A percentile compares a stretch with the other conserved stretches of the same genome.
Evolutionary conservation across 441 rosid genomes (phyloP).

Genomic region (Biscutella auriculata): DNA sequence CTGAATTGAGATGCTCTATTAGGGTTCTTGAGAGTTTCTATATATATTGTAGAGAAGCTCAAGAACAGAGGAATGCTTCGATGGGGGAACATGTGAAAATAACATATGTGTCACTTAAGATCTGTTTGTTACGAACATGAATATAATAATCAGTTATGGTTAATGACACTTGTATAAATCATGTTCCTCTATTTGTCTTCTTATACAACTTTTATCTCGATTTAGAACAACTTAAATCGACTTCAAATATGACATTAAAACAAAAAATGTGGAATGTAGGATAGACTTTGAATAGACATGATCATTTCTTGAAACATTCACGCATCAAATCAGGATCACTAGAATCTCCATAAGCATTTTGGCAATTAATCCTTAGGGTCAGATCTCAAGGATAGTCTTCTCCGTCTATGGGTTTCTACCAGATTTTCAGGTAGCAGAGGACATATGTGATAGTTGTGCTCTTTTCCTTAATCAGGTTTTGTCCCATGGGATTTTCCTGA

Average conservation of each 20-base stretch:
- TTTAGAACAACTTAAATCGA: neutral
- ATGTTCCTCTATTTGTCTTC: constrained; percentile 21
- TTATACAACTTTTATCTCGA: neutral
- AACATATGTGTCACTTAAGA: constrained; percentile 21
- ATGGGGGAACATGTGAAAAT: constrained; percentile 20
- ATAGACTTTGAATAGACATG: neutral
- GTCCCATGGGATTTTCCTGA: no score
- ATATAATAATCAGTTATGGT: constrained; percentile 13
- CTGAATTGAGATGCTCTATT: constrained; percentile 7
- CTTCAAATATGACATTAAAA: neutral
- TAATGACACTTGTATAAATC: constrained; percentile 3
- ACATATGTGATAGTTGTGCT: no score
- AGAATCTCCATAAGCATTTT: constrained; percentile 11
- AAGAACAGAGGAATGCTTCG: neutral
- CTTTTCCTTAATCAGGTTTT: no score
- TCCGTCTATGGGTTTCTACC: no score
- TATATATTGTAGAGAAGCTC: constrained; percentile 12
- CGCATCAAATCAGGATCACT: constrained; percentile 1
- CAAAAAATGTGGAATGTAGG: neutral
- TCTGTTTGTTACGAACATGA: constrained; percentile 18
- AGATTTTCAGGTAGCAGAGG: no score
- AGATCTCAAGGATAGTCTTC: no score
- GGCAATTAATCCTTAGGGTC: constrained; percentile 1
- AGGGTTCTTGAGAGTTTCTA: constrained; percentile 8
- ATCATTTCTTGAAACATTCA: neutral